These are phyloP conservation scores for Hyparrhenia diplandra DNA, from an alignment of 176 grass and related monocot species.

Conservation along the genomic window DNA sequence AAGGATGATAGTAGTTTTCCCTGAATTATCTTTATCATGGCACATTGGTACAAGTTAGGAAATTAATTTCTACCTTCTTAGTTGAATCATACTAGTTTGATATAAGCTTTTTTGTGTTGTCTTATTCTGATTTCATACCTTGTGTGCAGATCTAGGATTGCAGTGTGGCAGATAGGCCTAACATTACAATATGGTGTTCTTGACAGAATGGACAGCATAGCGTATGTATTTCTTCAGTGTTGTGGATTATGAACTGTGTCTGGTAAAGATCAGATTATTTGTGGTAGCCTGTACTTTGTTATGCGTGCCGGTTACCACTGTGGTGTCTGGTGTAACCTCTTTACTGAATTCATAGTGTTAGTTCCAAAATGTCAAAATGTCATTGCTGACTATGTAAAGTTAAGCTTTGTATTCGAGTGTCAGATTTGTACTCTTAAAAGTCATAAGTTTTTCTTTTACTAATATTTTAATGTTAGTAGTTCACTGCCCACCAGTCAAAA, in stretches of 20 bases:
- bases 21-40: background rate
- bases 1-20: background rate
- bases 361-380: slow-evolving; percentile 30
- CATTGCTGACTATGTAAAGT: slow-evolving; percentile 47
- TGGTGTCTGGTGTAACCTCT: slow-evolving; percentile 34
- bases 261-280: slow-evolving; percentile 46
- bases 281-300: slow-evolving; percentile 50
- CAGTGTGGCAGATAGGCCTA: slow-evolving; percentile 61
- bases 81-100: background rate
- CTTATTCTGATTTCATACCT: background rate
- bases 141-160: slow-evolving; percentile 46
- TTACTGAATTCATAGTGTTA: slow-evolving; percentile 34
- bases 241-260: slow-evolving; percentile 33
- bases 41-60: background rate
- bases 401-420: slow-evolving; percentile 37
- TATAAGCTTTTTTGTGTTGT: background rate
- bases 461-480: background rate
- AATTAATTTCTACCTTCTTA: background rate
- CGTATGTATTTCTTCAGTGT: slow-evolving; percentile 30
- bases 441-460: background rate
- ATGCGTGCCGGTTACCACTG: slow-evolving; percentile 25
- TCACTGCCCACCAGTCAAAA: no score
- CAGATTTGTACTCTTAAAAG: slow-evolving; percentile 10
- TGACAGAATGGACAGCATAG: slow-evolving; percentile 62
- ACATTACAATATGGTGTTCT: slow-evolving; percentile 56